A percentile compares a stretch with the other conserved stretches of the same genome.
These are phyloP conservation scores for Aureobasidium sp. DNA, from an alignment of 2,329 filamentous ascomycete genomes.

Conservation along the genomic window DNA sequence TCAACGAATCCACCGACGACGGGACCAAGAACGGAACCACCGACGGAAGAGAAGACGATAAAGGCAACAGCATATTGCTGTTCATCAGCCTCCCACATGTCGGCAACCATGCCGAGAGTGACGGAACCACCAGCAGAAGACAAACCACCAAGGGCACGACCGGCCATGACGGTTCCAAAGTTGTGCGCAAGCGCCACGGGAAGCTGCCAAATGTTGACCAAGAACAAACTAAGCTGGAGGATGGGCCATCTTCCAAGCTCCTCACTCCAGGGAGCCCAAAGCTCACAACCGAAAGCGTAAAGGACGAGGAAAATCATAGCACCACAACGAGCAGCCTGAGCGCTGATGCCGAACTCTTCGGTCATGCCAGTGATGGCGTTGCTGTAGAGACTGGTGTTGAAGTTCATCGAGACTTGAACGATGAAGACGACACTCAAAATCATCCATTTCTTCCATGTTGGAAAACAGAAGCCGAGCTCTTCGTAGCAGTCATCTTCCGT, in stretches of 20 bases:
- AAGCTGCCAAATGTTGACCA: constrained; percentile 51
- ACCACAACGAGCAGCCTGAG: constrained; percentile 42
- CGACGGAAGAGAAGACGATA: constrained; percentile 43
- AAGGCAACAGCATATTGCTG: constrained; percentile 58
- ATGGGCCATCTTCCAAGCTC: constrained; percentile 48
- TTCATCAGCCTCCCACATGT: constrained; percentile 54
- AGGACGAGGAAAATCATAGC: constrained; percentile 46
- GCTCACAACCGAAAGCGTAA: constrained; percentile 46
- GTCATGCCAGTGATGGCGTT: constrained; percentile 44
- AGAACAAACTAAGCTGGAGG: constrained; percentile 44
- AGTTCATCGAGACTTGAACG: constrained; percentile 53
- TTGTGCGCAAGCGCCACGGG: constrained; percentile 41
- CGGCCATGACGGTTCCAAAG: constrained; percentile 41
- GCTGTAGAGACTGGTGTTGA: constrained; percentile 51
- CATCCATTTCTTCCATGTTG: constrained; percentile 48
- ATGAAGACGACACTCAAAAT: constrained; percentile 46
- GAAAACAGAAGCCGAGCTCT: constrained; percentile 43
- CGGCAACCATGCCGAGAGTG: constrained; percentile 59
- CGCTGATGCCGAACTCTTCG: constrained; percentile 41
- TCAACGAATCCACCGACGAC: constrained; percentile 33
- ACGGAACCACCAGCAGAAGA: constrained; percentile 60
- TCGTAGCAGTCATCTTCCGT: constrained; percentile 32
- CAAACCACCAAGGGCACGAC: constrained; percentile 48
- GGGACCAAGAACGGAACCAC: constrained; percentile 32
- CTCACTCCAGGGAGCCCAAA: constrained; percentile 50